Evolutionary conservation across 176 grass and related monocot genomes (phyloP), one percentile per base, ranked within the genome.

Genomic region (Oryza coarctata): DNA sequence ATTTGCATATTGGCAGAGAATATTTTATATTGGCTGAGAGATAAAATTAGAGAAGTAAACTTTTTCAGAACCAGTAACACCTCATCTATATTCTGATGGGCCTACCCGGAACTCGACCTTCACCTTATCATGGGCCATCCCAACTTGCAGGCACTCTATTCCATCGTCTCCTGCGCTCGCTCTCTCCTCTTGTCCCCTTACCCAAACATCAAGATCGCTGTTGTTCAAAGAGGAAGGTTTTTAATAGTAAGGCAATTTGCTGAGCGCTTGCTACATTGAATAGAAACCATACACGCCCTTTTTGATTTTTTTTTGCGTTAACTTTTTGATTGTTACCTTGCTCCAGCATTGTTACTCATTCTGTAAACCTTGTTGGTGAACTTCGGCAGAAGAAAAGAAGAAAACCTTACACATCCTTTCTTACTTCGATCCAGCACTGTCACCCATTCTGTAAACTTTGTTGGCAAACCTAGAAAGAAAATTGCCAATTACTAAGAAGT

Each of bases 211-310:
- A n/a, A n/a, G n/a, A n/a, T n/a, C n/a, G 93, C 93, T 86, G 93
- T 98, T 41, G 69, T 95, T 71, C 96, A 98, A 58, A 88, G 96
- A 84, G 96, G 93, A 81, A 88, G 80, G 39, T 93, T 98, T 93
- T 98, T 80, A 98, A 93, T 80, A 98, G 77, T 81, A 98, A 98
- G 89, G 91, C 93, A 71, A 58, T 73, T 70, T 79, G 29, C 27
- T 31, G 45, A 74, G 17, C 36, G 49, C 71, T 45, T 83, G 18
- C 26, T 69, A 68, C 36, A 40, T 74, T 62, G 70, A 82, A 62
- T 82, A 73, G 38, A 78, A 78, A 72, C 44, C 38, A 71, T 72
- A 58, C 78, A 76, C 32, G 27, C 55, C 20, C 39, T 77, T 85
- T 70, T 57, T 66, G 27, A 2, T 20, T 85, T 68, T 82, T 65